phyloP scores from a whole-genome alignment of 805 yeast species.

The Kluyveromyces starmeri region DNA sequence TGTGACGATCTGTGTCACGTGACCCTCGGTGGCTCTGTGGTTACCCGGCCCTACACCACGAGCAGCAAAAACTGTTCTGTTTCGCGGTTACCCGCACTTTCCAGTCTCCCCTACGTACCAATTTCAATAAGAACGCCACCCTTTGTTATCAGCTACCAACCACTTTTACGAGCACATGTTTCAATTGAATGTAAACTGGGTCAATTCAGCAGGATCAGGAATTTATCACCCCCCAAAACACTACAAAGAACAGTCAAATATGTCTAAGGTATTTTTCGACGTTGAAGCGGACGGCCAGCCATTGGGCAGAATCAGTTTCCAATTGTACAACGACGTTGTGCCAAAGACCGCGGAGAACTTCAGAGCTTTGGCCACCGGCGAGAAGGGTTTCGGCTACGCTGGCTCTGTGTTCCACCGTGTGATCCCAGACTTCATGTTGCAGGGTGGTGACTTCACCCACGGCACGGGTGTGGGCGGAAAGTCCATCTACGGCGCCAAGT shows the following conservation, averaged over 20 bases:
- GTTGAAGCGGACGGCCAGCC: constrained; percentile 68
- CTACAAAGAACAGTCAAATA: constrained; percentile 15
- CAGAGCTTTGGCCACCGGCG: constrained; percentile 92
- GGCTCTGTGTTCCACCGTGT: constrained; percentile 94
- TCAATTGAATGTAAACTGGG: background rate
- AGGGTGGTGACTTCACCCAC: constrained; percentile 91
- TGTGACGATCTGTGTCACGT: background rate
- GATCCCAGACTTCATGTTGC: constrained; percentile 95
- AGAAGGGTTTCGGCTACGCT: constrained; percentile 91
- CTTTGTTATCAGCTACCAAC: constrained; percentile 1
- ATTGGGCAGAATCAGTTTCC: constrained; percentile 78
- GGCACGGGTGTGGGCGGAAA: constrained; percentile 98
- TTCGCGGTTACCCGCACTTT: no score
- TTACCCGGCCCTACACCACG: background rate
- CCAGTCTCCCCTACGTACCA: no score
- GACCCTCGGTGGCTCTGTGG: background rate
- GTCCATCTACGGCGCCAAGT: constrained; percentile 74
- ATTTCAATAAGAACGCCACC: constrained; percentile 1
- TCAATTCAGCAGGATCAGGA: background rate
- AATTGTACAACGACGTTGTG: constrained; percentile 80
- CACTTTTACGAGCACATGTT: background rate
- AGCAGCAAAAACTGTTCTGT: no score
- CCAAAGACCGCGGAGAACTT: constrained; percentile 96
- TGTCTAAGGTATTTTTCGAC: constrained; percentile 76
- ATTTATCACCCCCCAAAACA: background rate